These are phyloP conservation scores for Cyamopsis tetragonoloba DNA, from an alignment of 306 rosid genomes.

Conservation along the genomic window DNA sequence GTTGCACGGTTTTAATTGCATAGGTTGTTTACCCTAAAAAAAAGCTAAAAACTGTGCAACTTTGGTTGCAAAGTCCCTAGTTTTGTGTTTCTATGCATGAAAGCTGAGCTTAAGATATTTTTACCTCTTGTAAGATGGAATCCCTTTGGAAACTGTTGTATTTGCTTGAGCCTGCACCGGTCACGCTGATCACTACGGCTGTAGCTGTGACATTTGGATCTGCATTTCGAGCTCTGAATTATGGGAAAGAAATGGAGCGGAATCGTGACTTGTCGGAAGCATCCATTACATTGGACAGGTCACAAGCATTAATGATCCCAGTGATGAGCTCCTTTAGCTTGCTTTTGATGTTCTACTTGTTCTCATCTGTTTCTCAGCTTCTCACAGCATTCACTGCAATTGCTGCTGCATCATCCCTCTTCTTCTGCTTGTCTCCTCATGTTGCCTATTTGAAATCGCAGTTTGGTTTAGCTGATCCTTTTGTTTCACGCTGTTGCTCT, in stretches of 20 bases:
- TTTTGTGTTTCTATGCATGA: constrained; percentile 16
- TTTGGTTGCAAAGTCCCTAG: constrained; percentile 39
- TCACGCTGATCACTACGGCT: constrained; percentile 74
- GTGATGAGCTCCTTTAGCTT: constrained; percentile 94
- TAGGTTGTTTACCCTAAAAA: constrained; percentile 28
- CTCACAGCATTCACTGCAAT: constrained; percentile 88
- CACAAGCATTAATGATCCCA: constrained; percentile 96
- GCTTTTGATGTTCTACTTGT: constrained; percentile 96
- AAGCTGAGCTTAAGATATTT: constrained; percentile 24
- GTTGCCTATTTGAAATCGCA: constrained; percentile 62
- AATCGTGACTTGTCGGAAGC: constrained; percentile 78
- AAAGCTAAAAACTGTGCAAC: constrained; percentile 43
- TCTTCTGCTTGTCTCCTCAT: constrained; percentile 78
- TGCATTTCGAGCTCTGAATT: constrained; percentile 90
- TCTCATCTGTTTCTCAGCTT: constrained; percentile 87
- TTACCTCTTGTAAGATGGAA: constrained; percentile 51
- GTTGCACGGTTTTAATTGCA: constrained; percentile 65
- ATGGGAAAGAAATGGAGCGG: constrained; percentile 95
- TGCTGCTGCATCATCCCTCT: constrained; percentile 80
- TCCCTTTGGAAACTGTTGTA: constrained; percentile 73
- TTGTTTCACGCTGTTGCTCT: constrained; percentile 90
- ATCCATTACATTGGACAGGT: constrained; percentile 83
- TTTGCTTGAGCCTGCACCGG: constrained; percentile 92
- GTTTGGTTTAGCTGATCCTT: constrained; percentile 82
- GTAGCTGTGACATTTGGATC: constrained; percentile 92